Percentiles rank a stretch among this genome's conserved stretches.
These are phyloP conservation scores for Plasmopara muralis DNA, from an alignment of 352 stramenopile genomes.

Conservation along the genomic window DNA sequence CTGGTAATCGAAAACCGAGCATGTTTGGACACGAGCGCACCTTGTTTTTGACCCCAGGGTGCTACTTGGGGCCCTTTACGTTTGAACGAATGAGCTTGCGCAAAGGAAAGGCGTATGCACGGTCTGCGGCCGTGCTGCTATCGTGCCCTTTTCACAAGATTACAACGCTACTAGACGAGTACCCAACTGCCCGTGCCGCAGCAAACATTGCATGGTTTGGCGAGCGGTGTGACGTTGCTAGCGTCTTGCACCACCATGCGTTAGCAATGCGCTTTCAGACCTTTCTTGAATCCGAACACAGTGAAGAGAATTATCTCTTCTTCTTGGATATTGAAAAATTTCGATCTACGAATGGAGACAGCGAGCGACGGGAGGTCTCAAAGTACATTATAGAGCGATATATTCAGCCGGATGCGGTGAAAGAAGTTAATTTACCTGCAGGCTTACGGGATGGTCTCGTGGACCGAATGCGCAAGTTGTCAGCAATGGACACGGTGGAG, in stretches of 20 bases:
- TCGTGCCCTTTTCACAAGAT: conserved; percentile 43
- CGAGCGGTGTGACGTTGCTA: conserved; percentile 54
- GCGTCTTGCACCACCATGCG: conserved; percentile 49
- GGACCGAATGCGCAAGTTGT: conserved; percentile 24
- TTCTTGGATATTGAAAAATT: conserved; percentile 63
- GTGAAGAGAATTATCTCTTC: conserved; percentile 75
- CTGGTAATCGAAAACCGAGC: conserved; percentile 20
- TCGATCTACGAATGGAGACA: conserved; percentile 14
- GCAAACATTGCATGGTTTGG: conserved; percentile 75
- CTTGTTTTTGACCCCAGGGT: conserved; percentile 59
- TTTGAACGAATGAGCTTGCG: conserved; percentile 54
- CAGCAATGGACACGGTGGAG: conserved; percentile 19
- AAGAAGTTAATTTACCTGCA: conserved; percentile 68
- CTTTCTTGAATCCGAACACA: conserved; percentile 68
- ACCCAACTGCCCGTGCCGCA: conserved; percentile 44
- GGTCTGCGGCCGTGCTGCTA: conserved; percentile 47
- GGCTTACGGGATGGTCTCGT: conserved; percentile 40
- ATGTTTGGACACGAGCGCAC: conserved; percentile 30
- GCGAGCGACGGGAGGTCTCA: conserved; percentile 26
- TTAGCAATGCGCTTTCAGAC: conserved; percentile 54
- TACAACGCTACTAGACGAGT: conserved; percentile 48
- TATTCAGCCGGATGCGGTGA: conserved; percentile 44
- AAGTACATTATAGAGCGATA: conserved; percentile 48
- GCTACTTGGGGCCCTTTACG: conserved; percentile 66
- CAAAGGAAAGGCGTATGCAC: conserved; percentile 41